Evolutionary conservation across 179 eudicot genomes (phyloP).

Genomic region (Carnegiea gigantea): DNA sequence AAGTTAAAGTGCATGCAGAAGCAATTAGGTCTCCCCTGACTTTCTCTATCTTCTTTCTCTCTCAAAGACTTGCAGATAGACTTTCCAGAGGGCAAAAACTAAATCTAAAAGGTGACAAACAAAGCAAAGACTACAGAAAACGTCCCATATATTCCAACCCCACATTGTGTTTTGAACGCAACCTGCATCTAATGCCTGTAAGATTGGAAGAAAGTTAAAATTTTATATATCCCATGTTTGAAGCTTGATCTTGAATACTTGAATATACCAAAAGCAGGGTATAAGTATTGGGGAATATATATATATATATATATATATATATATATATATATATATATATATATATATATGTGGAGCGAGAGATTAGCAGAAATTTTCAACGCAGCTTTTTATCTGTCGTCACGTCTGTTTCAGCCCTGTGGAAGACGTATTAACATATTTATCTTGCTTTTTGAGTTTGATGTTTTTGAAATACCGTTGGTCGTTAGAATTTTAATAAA

Average conservation of each 20-base stretch:
- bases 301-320: too few relatives aligned
- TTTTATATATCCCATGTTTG: not conserved
- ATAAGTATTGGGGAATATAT: not conserved
- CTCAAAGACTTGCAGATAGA: constrained; percentile 15
- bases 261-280: constrained; percentile 15
- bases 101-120: not conserved
- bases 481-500: not conserved
- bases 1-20: constrained; percentile 17
- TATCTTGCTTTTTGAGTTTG: not conserved
- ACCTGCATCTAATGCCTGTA: constrained; percentile 7
- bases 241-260: constrained; percentile 13
- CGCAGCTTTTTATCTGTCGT: not conserved
- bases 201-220: constrained; percentile 26
- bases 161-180: constrained; percentile 15
- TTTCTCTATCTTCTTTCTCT: not conserved
- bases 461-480: not conserved
- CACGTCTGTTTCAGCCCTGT: not conserved
- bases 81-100: constrained; percentile 1
- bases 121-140: not conserved
- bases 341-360: too few relatives aligned
- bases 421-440: not conserved
- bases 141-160: constrained; percentile 30
- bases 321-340: too few relatives aligned
- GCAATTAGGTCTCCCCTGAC: constrained; percentile 9
- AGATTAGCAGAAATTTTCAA: constrained; percentile 3